A percentile compares a stretch with the other conserved stretches of the same genome.
Conservation (phyloP, 2,329 filamentous ascomycete genomes). For the Paraphoma sp. region DNA sequence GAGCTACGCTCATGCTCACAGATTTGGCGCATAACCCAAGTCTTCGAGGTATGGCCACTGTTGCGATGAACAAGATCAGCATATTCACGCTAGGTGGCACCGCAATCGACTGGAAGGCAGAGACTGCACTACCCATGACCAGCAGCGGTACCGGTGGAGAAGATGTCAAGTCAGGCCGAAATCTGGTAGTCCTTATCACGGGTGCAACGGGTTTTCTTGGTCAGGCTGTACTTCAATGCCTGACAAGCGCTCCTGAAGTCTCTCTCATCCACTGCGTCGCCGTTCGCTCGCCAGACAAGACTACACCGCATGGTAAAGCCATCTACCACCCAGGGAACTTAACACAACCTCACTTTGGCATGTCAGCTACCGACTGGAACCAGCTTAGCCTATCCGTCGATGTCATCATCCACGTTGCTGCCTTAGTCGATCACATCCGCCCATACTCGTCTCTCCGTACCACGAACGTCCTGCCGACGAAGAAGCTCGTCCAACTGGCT, state of each 20-base stretch:
- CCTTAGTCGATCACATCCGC: slow-evolving; percentile 7
- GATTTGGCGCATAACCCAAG: background rate
- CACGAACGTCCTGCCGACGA: slow-evolving; percentile 8
- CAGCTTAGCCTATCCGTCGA: slow-evolving; percentile 7
- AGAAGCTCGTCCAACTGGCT: slow-evolving; percentile 1
- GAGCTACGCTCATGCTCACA: background rate
- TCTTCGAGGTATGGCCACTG: background rate
- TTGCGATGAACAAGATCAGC: background rate
- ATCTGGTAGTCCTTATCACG: slow-evolving; percentile 10
- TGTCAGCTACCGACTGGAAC: background rate
- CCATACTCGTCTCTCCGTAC: slow-evolving; percentile 4
- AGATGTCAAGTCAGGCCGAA: background rate
- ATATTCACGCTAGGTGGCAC: background rate
- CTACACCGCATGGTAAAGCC: background rate
- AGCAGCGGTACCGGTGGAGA: background rate
- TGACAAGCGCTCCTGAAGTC: background rate
- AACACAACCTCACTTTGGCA: slow-evolving; percentile 3
- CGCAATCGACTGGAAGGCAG: background rate
- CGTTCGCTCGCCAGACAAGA: slow-evolving; percentile 3
- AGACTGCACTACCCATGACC: background rate
- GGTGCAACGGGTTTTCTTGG: slow-evolving; percentile 14
- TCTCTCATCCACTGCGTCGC: slow-evolving; percentile 11
- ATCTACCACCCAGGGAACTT: slow-evolving; percentile 8
- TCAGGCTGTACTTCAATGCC: background rate
- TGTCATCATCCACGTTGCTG: slow-evolving; percentile 15